These are phyloP conservation scores for Tardiomyces blankii DNA, from an alignment of 1,139 yeast genomes.

Conservation along the genomic window DNA sequence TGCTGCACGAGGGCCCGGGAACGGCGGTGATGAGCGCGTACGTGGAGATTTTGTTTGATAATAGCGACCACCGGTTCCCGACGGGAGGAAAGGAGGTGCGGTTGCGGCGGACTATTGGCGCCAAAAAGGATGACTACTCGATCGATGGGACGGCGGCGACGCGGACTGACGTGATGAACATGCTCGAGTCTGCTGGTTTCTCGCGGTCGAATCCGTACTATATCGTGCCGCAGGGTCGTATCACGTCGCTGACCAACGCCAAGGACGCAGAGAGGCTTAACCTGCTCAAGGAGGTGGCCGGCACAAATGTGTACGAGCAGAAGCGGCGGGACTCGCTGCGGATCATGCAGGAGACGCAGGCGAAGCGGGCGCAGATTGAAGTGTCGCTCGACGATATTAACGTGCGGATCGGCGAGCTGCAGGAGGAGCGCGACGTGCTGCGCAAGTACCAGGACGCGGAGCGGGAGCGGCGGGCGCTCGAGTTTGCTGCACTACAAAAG, in stretches of 20 bases:
- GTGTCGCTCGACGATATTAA: slow-evolving; percentile 63
- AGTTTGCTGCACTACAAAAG: slow-evolving; percentile 33
- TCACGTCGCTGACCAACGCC: slow-evolving; percentile 72
- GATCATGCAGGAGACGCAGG: slow-evolving; percentile 65
- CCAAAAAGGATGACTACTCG: slow-evolving; percentile 79
- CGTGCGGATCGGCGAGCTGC: slow-evolving; percentile 64
- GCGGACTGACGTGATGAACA: slow-evolving; percentile 68
- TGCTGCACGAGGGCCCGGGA: slow-evolving; percentile 49
- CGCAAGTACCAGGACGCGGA: slow-evolving; percentile 59
- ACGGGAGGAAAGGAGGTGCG: slow-evolving; percentile 53
- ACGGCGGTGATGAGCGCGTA: slow-evolving; percentile 80
- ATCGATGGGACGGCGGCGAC: slow-evolving; percentile 71
- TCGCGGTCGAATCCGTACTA: slow-evolving; percentile 87
- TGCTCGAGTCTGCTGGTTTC: slow-evolving; percentile 88
- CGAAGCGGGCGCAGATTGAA: slow-evolving; percentile 62
- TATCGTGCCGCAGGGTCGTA: slow-evolving; percentile 94
- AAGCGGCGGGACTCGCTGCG: slow-evolving; percentile 69
- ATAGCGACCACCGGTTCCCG: slow-evolving; percentile 66
- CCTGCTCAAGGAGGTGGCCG: slow-evolving; percentile 84
- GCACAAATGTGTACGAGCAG: slow-evolving; percentile 83
- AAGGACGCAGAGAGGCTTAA: slow-evolving; percentile 72
- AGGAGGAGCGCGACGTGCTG: slow-evolving; percentile 69
- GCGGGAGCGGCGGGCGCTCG: slow-evolving; percentile 56
- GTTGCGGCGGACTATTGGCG: slow-evolving; percentile 80
- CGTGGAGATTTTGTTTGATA: slow-evolving; percentile 83